Conservation (phyloP, 2,329 filamentous ascomycete genomes). For the Fusarium torulosum region DNA sequence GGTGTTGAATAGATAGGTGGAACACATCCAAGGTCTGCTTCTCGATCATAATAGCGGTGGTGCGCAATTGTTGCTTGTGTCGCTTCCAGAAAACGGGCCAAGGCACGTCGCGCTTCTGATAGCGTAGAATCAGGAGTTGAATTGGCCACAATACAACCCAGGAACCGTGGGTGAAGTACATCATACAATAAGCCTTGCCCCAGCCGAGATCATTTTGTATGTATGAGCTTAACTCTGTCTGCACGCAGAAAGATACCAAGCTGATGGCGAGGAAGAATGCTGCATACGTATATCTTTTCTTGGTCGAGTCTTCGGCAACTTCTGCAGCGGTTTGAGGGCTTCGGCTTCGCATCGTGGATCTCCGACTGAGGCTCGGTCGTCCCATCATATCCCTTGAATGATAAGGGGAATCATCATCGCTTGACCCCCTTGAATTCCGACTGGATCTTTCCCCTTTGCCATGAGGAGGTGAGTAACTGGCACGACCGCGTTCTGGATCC, state of each 20-base stretch:
- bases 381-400: slow-evolving; percentile 46
- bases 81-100: slow-evolving; percentile 88
- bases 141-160: slow-evolving; percentile 91
- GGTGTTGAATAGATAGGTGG: slow-evolving; percentile 53
- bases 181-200: slow-evolving; percentile 99
- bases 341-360: slow-evolving; percentile 80
- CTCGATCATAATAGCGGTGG: slow-evolving; percentile 84
- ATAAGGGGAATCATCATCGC: slow-evolving; percentile 46
- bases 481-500: slow-evolving; percentile 49
- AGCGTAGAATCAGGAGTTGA: slow-evolving; percentile 82
- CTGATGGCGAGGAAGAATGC: slow-evolving; percentile 85
- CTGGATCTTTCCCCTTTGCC: slow-evolving; percentile 36
- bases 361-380: slow-evolving; percentile 51
- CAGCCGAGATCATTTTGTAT: slow-evolving; percentile 93
- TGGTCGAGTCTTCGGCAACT: slow-evolving; percentile 62
- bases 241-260: slow-evolving; percentile 88
- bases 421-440: slow-evolving; percentile 35
- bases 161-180: slow-evolving; percentile 96
- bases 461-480: slow-evolving; percentile 30
- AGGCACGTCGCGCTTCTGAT: slow-evolving; percentile 81
- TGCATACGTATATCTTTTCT: slow-evolving; percentile 88
- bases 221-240: slow-evolving; percentile 95
- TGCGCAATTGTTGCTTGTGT: slow-evolving; percentile 64
- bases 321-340: slow-evolving; percentile 70
- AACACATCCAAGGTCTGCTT: slow-evolving; percentile 78